Conservation (phyloP, 1,139 yeast species). For the Saccharomyces hybrid region DNA sequence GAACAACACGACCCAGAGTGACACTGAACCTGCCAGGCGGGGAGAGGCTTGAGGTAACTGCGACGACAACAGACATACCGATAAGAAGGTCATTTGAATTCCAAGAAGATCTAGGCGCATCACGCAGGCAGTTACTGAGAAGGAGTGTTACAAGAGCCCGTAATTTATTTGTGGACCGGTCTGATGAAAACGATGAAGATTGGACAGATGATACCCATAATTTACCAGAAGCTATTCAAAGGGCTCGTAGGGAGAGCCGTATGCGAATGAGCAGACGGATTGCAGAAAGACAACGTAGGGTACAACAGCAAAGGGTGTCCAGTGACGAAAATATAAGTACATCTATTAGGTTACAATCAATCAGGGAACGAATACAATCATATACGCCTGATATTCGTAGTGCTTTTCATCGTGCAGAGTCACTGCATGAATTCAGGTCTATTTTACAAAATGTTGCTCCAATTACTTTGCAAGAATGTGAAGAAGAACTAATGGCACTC, state of each 20-base stretch:
- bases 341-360: slow-evolving; percentile 7
- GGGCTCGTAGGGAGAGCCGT: slow-evolving; percentile 4
- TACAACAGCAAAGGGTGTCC: slow-evolving; percentile 1
- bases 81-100: slow-evolving; percentile 25
- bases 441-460: slow-evolving; percentile 18
- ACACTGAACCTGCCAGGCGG: slow-evolving; percentile 28
- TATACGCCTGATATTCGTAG: slow-evolving; percentile 19
- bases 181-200: slow-evolving; percentile 6
- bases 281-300: slow-evolving; percentile 2
- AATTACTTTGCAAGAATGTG: slow-evolving; percentile 15
- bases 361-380: slow-evolving; percentile 12
- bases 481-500: slow-evolving; percentile 16
- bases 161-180: slow-evolving; percentile 11
- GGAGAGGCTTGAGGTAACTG: slow-evolving; percentile 18
- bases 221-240: slow-evolving; percentile 10
- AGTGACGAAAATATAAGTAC: slow-evolving; percentile 2
- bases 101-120: slow-evolving; percentile 13
- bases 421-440: slow-evolving; percentile 19
- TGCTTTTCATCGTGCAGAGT: slow-evolving; percentile 22
- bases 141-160: slow-evolving; percentile 19
- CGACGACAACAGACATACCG: slow-evolving; percentile 22
- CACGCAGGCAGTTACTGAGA: slow-evolving; percentile 15
- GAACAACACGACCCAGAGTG: slow-evolving; percentile 18
- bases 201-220: slow-evolving; percentile 5
- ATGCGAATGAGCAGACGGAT: background rate